Base-by-base conservation (phyloP, 2,329 filamentous ascomycete genomes). In the Aureobasidium sp. region DNA sequence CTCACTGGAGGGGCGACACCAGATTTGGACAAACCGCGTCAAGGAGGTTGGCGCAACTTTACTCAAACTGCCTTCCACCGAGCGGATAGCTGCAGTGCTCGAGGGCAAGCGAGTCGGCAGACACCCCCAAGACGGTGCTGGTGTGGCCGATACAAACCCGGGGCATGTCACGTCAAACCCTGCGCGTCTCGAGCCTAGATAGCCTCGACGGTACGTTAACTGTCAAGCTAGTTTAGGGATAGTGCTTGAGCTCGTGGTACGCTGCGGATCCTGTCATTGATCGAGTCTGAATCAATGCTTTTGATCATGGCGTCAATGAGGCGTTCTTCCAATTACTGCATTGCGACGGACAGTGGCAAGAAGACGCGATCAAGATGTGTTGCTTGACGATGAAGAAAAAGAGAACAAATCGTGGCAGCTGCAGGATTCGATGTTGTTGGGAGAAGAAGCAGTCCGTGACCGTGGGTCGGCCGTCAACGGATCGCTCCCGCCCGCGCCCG, bases 151-250 rank as follows among this genome's bases (percentile, higher is more conserved):
- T 42, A 9, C 31, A 45, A 60, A 49, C 44, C 57, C 36, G 57
- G 57, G 57, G 57, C 45, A 41, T 49, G 57, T 60, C 57, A 51
- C 57, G 57, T 60, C 57, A 51, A 31, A 45, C 34, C 36, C 34
- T 60, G 45, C 57, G 57, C 42, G 45, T 51, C n/a, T 9, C 45
- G 27, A 39, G 44, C 39, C 55, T 22, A 39, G 55, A 59, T 14
- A 41, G 36, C 45, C 45, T 42, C 15, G 25, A 60, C 9, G 5
- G 45, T 51, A 42, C 57, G 57, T 60, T 60, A 60, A 34, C 57
- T 60, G 57, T 60, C 57, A 60, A 22, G 34, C 57, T 51, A 42
- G 44, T 41, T 60, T 60, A 45, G 57, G 57, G 2, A 60, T 60
- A 60, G 57, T 20, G 42, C 45, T 17, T 48, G 55, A 29, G 42